phyloP scores from a whole-genome alignment of 306 rosid species.

The Rosa persica region DNA sequence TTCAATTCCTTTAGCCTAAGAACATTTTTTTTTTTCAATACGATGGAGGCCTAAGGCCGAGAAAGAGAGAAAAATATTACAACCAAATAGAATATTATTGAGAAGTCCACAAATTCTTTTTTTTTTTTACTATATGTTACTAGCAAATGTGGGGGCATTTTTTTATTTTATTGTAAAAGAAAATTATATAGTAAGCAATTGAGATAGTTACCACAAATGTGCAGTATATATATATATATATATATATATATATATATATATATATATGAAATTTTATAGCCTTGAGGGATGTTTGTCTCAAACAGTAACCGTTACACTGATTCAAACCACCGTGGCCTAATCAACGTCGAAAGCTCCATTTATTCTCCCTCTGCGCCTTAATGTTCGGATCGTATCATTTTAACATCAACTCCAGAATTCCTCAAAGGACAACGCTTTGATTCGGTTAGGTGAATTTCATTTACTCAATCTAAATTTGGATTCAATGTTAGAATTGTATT shows the following conservation, averaged over 20 bases:
- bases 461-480: background rate
- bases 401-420: conserved; percentile 28
- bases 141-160: background rate
- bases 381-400: conserved; percentile 41
- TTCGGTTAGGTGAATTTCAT: background rate
- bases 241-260: no score
- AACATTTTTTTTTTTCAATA: background rate
- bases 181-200: no score
- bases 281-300: background rate
- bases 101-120: no score
- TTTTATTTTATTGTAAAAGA: no score
- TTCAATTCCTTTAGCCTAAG: background rate
- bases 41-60: no score
- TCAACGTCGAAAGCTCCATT: conserved; percentile 39
- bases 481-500: background rate
- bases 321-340: conserved; percentile 43
- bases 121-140: background rate
- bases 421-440: conserved; percentile 1
- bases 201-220: no score
- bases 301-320: conserved; percentile 21
- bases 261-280: background rate
- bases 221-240: no score
- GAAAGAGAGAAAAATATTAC: background rate
- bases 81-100: no score
- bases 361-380: conserved; percentile 23